Percentiles rank a stretch among this genome's conserved stretches.
Conservation (phyloP, 495 filamentous ascomycete genomes). For the Hypoxylon fuscum region DNA sequence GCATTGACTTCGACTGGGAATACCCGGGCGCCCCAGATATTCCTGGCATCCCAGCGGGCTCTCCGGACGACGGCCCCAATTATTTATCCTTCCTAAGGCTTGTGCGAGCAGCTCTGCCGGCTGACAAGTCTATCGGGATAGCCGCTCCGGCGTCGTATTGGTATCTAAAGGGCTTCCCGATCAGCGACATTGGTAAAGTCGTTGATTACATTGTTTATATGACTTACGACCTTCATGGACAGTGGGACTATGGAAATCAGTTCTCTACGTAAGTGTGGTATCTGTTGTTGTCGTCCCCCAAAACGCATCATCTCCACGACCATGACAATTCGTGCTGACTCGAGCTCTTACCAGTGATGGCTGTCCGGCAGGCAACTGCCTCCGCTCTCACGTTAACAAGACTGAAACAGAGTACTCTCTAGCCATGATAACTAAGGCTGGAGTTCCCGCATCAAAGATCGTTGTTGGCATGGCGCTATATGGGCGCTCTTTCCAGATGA, state of each 20-base stretch:
- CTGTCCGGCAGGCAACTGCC: slow-evolving; percentile 51
- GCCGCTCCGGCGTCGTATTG: neutral
- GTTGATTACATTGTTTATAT: slow-evolving; percentile 42
- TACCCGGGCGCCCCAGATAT: slow-evolving; percentile 50
- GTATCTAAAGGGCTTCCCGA: slow-evolving; percentile 15
- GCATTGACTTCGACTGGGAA: slow-evolving; percentile 39
- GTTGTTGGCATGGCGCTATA: slow-evolving; percentile 52
- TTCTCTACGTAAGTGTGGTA: neutral
- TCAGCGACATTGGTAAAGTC: slow-evolving; percentile 23
- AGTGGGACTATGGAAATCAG: neutral
- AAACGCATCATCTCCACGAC: neutral
- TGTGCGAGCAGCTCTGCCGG: neutral
- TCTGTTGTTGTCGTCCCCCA: too few species aligned
- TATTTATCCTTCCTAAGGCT: slow-evolving; percentile 31
- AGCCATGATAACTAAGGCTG: slow-evolving; percentile 62
- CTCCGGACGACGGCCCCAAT: slow-evolving; percentile 39
- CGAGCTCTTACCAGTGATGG: slow-evolving; percentile 15
- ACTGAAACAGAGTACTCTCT: slow-evolving; percentile 54
- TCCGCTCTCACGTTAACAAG: slow-evolving; percentile 54
- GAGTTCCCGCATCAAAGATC: slow-evolving; percentile 52
- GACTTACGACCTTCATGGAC: slow-evolving; percentile 13
- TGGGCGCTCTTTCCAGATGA: slow-evolving; percentile 52
- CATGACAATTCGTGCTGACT: neutral
- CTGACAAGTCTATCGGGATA: neutral
- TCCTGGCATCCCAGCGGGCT: slow-evolving; percentile 46